Percentiles rank a stretch among this genome's conserved stretches.
These are phyloP conservation scores for Solanum chiquidenum DNA, from an alignment of 257 asterid genomes.

Conservation along the genomic window DNA sequence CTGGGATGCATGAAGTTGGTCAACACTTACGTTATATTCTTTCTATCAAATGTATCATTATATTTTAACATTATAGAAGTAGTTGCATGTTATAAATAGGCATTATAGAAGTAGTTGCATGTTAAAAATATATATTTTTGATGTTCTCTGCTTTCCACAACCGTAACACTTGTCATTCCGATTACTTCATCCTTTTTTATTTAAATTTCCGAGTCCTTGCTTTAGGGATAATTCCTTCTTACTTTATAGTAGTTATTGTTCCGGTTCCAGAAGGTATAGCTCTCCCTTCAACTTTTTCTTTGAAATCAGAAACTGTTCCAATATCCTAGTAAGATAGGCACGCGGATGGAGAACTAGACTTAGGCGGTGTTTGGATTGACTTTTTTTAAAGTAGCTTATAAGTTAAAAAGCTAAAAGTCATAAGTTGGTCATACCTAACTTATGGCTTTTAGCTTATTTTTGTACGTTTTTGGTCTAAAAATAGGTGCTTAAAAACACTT, in stretches of 20 bases:
- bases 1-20: neutral
- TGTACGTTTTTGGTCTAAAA: too few relatives aligned
- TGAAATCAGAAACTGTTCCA: neutral
- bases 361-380: neutral
- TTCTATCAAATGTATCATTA: neutral
- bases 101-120: neutral
- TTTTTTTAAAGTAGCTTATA: neutral
- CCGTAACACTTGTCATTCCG: neutral
- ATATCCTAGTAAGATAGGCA: neutral
- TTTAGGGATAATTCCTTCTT: neutral
- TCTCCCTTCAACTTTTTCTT: neutral
- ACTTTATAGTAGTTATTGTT: neutral
- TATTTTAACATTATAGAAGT: neutral
- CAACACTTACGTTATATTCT: neutral
- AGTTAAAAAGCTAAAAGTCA: neutral
- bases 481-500: too few relatives aligned
- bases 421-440: too few relatives aligned
- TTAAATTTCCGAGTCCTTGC: neutral
- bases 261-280: neutral
- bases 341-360: neutral
- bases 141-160: neutral
- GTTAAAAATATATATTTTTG: neutral
- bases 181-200: neutral
- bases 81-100: neutral
- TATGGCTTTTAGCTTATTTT: too few relatives aligned